These are phyloP conservation scores for Magnusiomyces paraingens DNA, from an alignment of 1,139 yeast species.

Conservation along the genomic window DNA sequence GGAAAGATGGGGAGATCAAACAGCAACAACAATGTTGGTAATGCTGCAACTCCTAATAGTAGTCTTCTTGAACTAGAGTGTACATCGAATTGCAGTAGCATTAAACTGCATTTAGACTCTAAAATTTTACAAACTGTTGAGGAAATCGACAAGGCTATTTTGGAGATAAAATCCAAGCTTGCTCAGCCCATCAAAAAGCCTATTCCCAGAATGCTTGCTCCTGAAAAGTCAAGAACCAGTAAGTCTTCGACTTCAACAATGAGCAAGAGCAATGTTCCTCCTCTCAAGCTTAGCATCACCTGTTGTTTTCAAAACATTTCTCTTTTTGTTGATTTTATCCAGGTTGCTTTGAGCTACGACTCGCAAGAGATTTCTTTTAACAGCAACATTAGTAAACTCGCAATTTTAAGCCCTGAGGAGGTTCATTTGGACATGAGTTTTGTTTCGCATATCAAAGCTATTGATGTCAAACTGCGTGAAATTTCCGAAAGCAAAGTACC, in stretches of 20 bases:
- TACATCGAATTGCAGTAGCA: background rate
- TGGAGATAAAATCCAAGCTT: background rate
- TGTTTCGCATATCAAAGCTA: background rate
- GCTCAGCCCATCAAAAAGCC: background rate
- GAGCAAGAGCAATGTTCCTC: background rate
- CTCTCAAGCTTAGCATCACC: background rate
- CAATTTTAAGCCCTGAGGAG: background rate
- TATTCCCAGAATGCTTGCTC: background rate
- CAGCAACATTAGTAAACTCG: background rate
- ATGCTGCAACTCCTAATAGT: background rate
- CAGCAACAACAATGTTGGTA: too few relatives aligned
- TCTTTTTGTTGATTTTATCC: background rate
- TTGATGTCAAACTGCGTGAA: background rate
- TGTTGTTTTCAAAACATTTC: conserved; percentile 5
- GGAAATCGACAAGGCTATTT: background rate
- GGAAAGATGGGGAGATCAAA: too few relatives aligned
- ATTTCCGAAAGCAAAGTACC: background rate
- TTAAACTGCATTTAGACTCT: background rate
- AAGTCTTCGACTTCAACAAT: background rate
- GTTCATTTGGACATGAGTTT: background rate
- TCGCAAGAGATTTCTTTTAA: background rate
- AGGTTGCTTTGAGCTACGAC: background rate
- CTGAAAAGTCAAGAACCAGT: too few relatives aligned
- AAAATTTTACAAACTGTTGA: background rate
- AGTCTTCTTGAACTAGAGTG: background rate